These are phyloP conservation scores for Emergomyces orientalis DNA, from an alignment of 2,329 filamentous ascomycete species.

Conservation along the genomic window DNA sequence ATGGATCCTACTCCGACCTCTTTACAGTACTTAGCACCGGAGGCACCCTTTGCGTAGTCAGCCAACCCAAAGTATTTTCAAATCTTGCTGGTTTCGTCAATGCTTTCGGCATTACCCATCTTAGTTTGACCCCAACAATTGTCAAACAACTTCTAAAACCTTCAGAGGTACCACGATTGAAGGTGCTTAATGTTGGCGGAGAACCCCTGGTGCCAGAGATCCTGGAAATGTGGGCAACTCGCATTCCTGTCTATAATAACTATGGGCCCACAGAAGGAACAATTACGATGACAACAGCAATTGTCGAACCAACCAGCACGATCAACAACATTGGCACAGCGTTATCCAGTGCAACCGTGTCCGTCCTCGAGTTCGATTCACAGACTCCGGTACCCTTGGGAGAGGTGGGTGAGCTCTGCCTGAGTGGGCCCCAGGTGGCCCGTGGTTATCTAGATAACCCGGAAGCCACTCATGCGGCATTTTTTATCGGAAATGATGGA, in stretches of 20 bases:
- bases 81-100: constrained; percentile 61
- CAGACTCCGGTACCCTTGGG: constrained; percentile 20
- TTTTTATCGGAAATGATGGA: constrained; percentile 40
- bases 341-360: constrained; percentile 19
- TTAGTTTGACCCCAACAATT: constrained; percentile 69
- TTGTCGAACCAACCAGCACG: constrained; percentile 19
- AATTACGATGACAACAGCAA: constrained; percentile 26
- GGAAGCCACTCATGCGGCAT: constrained; percentile 15
- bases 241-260: constrained; percentile 19
- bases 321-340: constrained; percentile 26
- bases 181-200: constrained; percentile 69
- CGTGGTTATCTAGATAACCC: constrained; percentile 25
- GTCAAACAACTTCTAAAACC: constrained; percentile 68
- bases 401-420: constrained; percentile 24
- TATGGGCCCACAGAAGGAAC: constrained; percentile 32
- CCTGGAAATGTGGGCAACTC: constrained; percentile 51
- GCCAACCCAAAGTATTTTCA: constrained; percentile 61
- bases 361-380: constrained; percentile 23
- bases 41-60: constrained; percentile 66
- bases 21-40: constrained; percentile 73
- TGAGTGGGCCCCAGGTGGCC: constrained; percentile 23
- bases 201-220: constrained; percentile 68
- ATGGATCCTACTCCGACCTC: constrained; percentile 80
- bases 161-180: constrained; percentile 55
- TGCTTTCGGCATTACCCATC: constrained; percentile 57